Percentiles rank a stretch among this genome's conserved stretches.
phyloP scores from a whole-genome alignment of 768 basidiomycete species.

The Mycena leptocephala region DNA sequence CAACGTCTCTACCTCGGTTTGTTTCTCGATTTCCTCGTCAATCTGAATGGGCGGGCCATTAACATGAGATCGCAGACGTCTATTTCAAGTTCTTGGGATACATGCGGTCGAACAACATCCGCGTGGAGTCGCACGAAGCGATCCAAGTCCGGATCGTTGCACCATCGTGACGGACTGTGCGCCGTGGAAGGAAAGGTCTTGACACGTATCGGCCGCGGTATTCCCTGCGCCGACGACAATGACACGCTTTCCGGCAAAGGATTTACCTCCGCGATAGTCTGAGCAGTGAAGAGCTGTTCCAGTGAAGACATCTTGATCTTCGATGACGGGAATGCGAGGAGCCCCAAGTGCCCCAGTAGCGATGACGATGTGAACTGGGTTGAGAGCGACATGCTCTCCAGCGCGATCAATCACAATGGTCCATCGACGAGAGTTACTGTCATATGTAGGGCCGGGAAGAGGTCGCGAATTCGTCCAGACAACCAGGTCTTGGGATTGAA shows the following conservation, averaged over 20 bases:
- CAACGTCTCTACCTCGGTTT: constrained; percentile 12
- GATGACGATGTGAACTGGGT: constrained; percentile 58
- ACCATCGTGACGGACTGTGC: constrained; percentile 59
- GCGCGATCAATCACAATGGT: constrained; percentile 49
- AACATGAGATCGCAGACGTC: constrained; percentile 44
- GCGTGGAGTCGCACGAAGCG: constrained; percentile 22
- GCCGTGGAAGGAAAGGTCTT: constrained; percentile 51
- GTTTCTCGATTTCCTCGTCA: constrained; percentile 24
- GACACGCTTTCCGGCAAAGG: constrained; percentile 52
- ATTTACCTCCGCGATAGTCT: constrained; percentile 45
- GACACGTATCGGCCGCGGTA: constrained; percentile 55
- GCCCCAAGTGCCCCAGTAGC: constrained; percentile 56
- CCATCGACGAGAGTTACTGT: constrained; percentile 51
- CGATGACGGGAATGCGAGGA: constrained; percentile 50
- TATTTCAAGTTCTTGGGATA: constrained; percentile 40
- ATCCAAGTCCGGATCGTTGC: constrained; percentile 59
- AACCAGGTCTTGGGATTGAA: constrained; percentile 55
- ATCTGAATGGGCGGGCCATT: constrained; percentile 20
- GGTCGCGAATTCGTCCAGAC: constrained; percentile 59
- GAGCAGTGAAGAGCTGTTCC: constrained; percentile 53
- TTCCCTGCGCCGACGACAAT: constrained; percentile 62
- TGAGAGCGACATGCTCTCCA: constrained; percentile 47
- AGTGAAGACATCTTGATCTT: constrained; percentile 44
- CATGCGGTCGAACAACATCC: constrained; percentile 4
- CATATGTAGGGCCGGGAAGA: constrained; percentile 51